phyloP scores from a whole-genome alignment of 140 eudicot species.

The Senecio squalidus region DNA sequence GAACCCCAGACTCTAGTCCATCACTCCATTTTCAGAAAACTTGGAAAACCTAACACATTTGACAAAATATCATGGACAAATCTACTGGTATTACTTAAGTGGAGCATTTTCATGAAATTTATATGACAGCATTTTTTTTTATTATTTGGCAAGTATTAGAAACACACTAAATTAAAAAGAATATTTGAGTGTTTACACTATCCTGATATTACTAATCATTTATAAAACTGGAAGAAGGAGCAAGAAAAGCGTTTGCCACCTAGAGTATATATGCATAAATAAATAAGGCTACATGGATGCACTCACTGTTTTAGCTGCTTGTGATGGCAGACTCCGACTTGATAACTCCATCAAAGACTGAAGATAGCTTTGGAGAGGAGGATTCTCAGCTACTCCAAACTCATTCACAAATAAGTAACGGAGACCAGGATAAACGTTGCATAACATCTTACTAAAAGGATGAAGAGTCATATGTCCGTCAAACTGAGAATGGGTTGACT shows the following conservation, averaged over 20 bases:
- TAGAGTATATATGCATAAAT: background rate
- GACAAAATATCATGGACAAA: background rate
- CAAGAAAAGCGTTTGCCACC: too few species aligned
- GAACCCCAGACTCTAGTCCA: constrained; percentile 49
- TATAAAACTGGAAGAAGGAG: too few species aligned
- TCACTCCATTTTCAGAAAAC: constrained; percentile 59
- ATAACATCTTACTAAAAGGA: constrained; percentile 33
- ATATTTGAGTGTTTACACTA: background rate
- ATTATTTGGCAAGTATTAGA: too few species aligned
- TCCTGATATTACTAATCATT: constrained; percentile 29
- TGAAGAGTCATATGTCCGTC: background rate
- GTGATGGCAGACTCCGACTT: constrained; percentile 37
- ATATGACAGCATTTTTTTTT: too few species aligned
- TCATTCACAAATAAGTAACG: constrained; percentile 57
- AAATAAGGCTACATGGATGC: background rate
- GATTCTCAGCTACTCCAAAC: constrained; percentile 65
- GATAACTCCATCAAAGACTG: constrained; percentile 62
- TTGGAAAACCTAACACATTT: constrained; percentile 51
- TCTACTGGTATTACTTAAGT: background rate
- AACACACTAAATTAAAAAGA: too few species aligned
- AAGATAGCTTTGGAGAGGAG: constrained; percentile 45
- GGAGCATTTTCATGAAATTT: background rate
- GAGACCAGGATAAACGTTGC: constrained; percentile 46
- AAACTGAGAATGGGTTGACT: background rate
- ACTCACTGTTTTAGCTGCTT: constrained; percentile 53